Evolutionary conservation across 352 stramenopile species (phyloP), one percentile per base, ranked within the genome.

Genomic region (Pythium utonaiense): DNA sequence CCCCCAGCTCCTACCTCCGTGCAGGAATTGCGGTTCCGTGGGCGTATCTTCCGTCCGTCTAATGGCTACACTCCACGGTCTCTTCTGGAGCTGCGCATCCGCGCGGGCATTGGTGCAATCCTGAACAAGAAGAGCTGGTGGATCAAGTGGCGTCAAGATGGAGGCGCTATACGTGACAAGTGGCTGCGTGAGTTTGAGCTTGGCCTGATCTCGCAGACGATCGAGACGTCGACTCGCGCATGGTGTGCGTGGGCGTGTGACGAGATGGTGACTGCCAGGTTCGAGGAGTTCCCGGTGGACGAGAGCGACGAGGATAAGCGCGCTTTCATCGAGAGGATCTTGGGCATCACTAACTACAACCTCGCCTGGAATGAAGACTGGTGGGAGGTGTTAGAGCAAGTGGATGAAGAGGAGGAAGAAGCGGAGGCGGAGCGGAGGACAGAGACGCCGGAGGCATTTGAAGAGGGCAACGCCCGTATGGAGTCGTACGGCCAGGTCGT

Each of bases 81-180:
- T 56, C 54, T 79, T 53, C 25, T 78, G 10, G 69, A 80, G 49
- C 36, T 80, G 13, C 57, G 69, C 45, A 45, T 80, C 28, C 71
- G 65, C 44, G 55, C 60, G 41, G 71, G 52, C 6, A 67, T 79
- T 38, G 62, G 64, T 44, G 59, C 67, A 30, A 69, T 86, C 41
- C 53, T 81, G 33, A 67, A 70, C 66, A 86, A 83, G 55, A 69
- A 30, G 27, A 40, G 45, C 14, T 83, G 71, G 73, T 83, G 70
- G 69, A 19, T 47, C 51, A 83, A 86, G 66, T 66, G 49, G 52
- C 52, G 60, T 10, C 63, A 72, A n/a, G 40, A 70, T 21, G 73
- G 76, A 33, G 52, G 44, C 17, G 53, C 57, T 8, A 66, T 81
- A 22, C 52, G 59, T 10, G 31, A 57, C 42, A 78, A 71, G 53